A percentile compares a stretch with the other conserved stretches of the same genome.
These are phyloP conservation scores for Candida michaelii DNA, from an alignment of 805 yeast genomes.

Conservation along the genomic window DNA sequence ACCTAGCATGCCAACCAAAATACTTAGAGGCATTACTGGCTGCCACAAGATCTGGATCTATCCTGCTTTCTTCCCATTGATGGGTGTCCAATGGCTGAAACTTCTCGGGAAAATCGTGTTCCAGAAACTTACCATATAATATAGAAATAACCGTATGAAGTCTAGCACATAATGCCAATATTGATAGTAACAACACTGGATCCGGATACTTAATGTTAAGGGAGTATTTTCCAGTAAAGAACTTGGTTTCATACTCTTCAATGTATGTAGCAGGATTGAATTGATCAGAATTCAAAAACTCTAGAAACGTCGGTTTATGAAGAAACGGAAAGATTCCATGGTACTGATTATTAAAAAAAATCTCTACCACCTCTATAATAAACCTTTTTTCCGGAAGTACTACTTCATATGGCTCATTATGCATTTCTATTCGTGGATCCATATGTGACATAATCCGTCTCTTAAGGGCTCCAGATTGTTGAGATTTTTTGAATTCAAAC, in stretches of 20 bases:
- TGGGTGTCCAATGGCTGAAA: conserved; percentile 30
- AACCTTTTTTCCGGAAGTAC: conserved; percentile 20
- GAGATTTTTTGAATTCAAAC: conserved; percentile 22
- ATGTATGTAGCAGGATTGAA: conserved; percentile 23
- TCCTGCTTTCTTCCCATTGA: background rate
- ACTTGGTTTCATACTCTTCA: conserved; percentile 16
- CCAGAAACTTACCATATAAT: conserved; percentile 33
- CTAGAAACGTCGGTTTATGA: conserved; percentile 23
- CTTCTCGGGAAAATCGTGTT: conserved; percentile 22
- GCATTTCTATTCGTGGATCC: background rate
- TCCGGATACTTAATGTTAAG: conserved; percentile 17
- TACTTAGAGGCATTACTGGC: conserved; percentile 35
- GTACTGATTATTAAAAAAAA: conserved; percentile 26
- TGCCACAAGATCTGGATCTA: background rate
- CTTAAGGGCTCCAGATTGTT: conserved; percentile 15
- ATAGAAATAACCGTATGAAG: conserved; percentile 30
- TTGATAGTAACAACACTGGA: conserved; percentile 34
- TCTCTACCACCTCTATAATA: conserved; percentile 21
- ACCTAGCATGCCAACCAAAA: conserved; percentile 40
- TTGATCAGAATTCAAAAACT: conserved; percentile 18
- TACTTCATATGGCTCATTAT: background rate
- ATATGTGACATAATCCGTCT: background rate
- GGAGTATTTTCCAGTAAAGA: conserved; percentile 14
- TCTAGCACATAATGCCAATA: conserved; percentile 35
- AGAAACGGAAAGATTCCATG: conserved; percentile 26